These are phyloP conservation scores for Mycena chlorophos DNA, from an alignment of 768 basidiomycete genomes.

Conservation along the genomic window DNA sequence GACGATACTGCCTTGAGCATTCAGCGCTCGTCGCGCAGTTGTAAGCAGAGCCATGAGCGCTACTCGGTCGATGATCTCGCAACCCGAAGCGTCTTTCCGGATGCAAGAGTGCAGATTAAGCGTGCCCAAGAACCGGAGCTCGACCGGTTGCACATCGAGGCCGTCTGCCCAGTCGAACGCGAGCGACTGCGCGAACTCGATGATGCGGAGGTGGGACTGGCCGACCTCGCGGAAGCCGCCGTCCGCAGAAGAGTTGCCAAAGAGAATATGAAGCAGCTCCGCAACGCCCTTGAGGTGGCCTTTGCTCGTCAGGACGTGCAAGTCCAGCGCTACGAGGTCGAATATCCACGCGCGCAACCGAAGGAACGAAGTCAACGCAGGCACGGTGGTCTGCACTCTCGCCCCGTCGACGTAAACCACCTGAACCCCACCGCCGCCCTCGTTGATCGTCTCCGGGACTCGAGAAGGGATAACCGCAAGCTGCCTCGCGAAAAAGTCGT, in stretches of 20 bases:
- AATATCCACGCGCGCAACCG: slow-evolving; percentile 82
- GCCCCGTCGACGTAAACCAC: slow-evolving; percentile 73
- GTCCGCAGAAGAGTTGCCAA: slow-evolving; percentile 49
- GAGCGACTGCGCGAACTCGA: slow-evolving; percentile 85
- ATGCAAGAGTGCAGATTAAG: slow-evolving; percentile 73
- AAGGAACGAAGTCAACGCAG: slow-evolving; percentile 73
- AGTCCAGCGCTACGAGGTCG: slow-evolving; percentile 82
- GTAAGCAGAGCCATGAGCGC: slow-evolving; percentile 72
- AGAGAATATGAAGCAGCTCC: slow-evolving; percentile 79
- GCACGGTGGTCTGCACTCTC: slow-evolving; percentile 64
- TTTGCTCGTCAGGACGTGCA: slow-evolving; percentile 81
- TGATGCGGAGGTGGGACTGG: slow-evolving; percentile 81
- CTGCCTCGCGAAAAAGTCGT: slow-evolving; percentile 88
- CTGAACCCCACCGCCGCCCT: slow-evolving; percentile 57
- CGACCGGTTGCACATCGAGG: slow-evolving; percentile 54
- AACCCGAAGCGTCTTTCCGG: slow-evolving; percentile 67
- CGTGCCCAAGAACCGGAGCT: slow-evolving; percentile 63
- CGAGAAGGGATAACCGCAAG: slow-evolving; percentile 73
- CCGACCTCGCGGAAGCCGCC: slow-evolving; percentile 69
- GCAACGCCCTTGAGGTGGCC: slow-evolving; percentile 71
- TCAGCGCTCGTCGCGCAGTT: slow-evolving; percentile 57
- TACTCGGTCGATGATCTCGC: slow-evolving; percentile 78
- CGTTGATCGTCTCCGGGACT: slow-evolving; percentile 49
- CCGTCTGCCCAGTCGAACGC: slow-evolving; percentile 88
- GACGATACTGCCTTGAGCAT: slow-evolving; percentile 66